These are phyloP conservation scores for Chloranthus sessilifolius DNA, from an alignment of 164 flowering plant genomes.

Conservation along the genomic window DNA sequence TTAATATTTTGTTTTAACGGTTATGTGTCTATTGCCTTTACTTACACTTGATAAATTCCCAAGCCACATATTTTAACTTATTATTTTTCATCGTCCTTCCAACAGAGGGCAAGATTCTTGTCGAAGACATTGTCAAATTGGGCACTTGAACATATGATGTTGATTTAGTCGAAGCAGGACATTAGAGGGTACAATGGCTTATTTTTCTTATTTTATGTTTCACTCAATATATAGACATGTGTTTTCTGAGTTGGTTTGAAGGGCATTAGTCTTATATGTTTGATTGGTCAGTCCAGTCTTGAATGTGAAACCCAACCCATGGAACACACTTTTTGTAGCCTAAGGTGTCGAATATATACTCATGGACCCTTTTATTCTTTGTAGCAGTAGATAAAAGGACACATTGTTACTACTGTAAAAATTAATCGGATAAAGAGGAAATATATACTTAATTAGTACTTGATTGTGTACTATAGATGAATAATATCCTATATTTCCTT, in stretches of 20 bases:
- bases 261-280: neutral
- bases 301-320: no score
- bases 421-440: no score
- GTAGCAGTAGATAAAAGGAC: no score
- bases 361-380: no score
- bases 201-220: neutral
- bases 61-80: neutral
- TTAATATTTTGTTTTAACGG: neutral
- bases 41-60: no score
- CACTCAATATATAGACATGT: neutral
- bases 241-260: neutral
- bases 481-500: no score
- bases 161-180: constrained; percentile 21
- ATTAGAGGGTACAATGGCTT: neutral
- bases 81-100: constrained; percentile 7
- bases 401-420: no score
- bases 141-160: constrained; percentile 36
- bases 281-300: neutral
- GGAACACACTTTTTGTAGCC: no score
- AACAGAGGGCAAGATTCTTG: constrained; percentile 74
- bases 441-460: no score
- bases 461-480: no score
- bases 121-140: constrained; percentile 56
- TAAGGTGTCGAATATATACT: no score
- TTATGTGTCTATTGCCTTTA: no score